phyloP scores from a whole-genome alignment of 2,329 filamentous ascomycete genomes.

The Penicillium paneum region DNA sequence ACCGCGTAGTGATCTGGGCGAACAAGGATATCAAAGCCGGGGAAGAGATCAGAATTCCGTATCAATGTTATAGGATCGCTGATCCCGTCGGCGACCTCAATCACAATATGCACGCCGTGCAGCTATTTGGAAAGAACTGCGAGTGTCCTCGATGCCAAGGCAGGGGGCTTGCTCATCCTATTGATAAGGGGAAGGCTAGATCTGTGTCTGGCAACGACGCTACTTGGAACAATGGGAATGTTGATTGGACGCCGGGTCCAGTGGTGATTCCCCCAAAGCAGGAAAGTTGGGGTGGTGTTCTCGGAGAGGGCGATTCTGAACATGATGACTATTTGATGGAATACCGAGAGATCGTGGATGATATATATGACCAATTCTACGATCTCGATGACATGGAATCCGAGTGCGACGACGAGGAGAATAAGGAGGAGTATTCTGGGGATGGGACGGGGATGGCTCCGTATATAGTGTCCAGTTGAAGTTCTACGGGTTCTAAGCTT shows the following conservation, averaged over 20 bases:
- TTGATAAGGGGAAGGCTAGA: background rate
- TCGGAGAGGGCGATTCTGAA: background rate
- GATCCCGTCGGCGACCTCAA: background rate
- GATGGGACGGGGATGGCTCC: background rate
- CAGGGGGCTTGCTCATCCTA: background rate
- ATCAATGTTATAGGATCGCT: slow-evolving; percentile 11
- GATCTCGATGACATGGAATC: background rate
- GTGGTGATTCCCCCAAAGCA: background rate
- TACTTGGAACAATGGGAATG: background rate
- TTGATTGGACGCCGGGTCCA: background rate
- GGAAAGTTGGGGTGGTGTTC: background rate
- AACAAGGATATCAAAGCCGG: slow-evolving; percentile 19
- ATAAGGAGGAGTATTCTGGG: background rate
- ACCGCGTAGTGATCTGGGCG: slow-evolving; percentile 32
- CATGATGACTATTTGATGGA: background rate
- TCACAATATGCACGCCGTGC: slow-evolving; percentile 5
- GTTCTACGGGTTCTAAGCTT: background rate
- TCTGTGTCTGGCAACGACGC: background rate
- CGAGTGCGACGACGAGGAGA: background rate
- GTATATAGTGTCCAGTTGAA: background rate
- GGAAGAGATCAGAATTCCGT: slow-evolving; percentile 28
- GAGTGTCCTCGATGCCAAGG: slow-evolving; percentile 7
- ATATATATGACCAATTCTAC: background rate
- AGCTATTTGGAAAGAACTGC: slow-evolving; percentile 18
- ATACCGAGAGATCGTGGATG: background rate